These are phyloP conservation scores for Scedosporium minutisporum DNA, from an alignment of 2,329 filamentous ascomycete species.

Conservation along the genomic window DNA sequence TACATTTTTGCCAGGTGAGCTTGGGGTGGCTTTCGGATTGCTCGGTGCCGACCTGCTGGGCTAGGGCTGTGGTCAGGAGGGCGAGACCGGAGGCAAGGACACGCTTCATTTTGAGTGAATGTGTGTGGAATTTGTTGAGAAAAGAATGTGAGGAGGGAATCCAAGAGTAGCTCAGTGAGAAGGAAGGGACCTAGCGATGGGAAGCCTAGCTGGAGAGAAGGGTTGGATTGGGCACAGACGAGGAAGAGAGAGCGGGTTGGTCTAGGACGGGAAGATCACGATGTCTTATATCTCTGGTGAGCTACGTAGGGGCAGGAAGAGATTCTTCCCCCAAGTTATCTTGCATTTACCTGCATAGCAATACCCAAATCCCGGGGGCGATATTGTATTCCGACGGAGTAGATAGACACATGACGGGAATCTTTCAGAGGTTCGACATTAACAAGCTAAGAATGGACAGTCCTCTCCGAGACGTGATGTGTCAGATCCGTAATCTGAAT, in stretches of 20 bases:
- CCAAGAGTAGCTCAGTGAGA: background rate
- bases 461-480: background rate
- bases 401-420: background rate
- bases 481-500: background rate
- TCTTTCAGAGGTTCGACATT: background rate
- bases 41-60: conserved; percentile 32
- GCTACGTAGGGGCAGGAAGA: background rate
- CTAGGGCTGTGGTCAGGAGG: conserved; percentile 24
- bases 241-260: background rate
- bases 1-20: conserved; percentile 35
- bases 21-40: conserved; percentile 31
- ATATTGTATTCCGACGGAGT: background rate
- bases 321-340: background rate
- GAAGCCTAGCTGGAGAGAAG: background rate
- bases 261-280: background rate
- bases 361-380: background rate
- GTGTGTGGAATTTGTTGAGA: background rate
- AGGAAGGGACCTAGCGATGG: background rate
- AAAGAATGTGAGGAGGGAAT: background rate
- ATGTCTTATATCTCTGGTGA: background rate
- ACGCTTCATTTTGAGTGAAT: conserved; percentile 5
- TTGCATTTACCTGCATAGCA: background rate
- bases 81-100: conserved; percentile 4
- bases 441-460: background rate
- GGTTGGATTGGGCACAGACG: background rate